Percentiles rank a stretch among this genome's conserved stretches.
phyloP scores from a whole-genome alignment of 2,329 filamentous ascomycete species.

The Xylaria sp. region DNA sequence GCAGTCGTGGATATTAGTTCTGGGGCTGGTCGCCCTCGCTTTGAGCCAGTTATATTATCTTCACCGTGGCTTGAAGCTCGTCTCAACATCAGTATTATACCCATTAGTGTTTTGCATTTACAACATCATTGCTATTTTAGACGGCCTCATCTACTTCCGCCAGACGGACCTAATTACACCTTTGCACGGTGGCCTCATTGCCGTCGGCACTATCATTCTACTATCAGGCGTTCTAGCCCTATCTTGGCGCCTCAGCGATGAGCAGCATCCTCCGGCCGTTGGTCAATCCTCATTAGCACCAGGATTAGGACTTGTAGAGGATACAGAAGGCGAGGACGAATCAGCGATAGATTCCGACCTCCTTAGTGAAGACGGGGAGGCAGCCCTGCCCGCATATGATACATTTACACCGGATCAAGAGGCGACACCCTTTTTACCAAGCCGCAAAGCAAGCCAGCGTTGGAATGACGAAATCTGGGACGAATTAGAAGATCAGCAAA shows the following conservation, averaged over 20 bases:
- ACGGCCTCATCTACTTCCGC: constrained; percentile 96
- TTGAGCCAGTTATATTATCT: constrained; percentile 95
- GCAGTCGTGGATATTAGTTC: constrained; percentile 92
- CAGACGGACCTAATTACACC: constrained; percentile 83
- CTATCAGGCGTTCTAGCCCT: constrained; percentile 89
- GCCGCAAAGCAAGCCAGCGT: constrained; percentile 62
- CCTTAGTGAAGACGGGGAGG: constrained; percentile 57
- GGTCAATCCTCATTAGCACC: constrained; percentile 79
- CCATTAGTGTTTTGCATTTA: constrained; percentile 98
- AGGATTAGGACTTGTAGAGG: constrained; percentile 83
- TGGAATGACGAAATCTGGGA: constrained; percentile 88
- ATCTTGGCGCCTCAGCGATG: constrained; percentile 91
- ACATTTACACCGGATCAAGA: constrained; percentile 60
- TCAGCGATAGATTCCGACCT: constrained; percentile 63
- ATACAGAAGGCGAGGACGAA: constrained; percentile 71
- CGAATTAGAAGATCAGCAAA: constrained; percentile 81
- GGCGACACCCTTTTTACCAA: constrained; percentile 53
- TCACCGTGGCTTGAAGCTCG: constrained; percentile 90
- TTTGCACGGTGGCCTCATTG: constrained; percentile 82
- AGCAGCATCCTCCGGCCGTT: constrained; percentile 70
- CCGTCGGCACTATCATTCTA: constrained; percentile 86
- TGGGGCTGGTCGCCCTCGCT: constrained; percentile 83
- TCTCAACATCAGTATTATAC: constrained; percentile 95
- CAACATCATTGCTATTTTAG: constrained; percentile 98
- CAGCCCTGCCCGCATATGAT: constrained; percentile 55